These are phyloP conservation scores for Phellopilus nigrolimitatus DNA, from an alignment of 1,284 basidiomycete genomes.

Conservation along the genomic window DNA sequence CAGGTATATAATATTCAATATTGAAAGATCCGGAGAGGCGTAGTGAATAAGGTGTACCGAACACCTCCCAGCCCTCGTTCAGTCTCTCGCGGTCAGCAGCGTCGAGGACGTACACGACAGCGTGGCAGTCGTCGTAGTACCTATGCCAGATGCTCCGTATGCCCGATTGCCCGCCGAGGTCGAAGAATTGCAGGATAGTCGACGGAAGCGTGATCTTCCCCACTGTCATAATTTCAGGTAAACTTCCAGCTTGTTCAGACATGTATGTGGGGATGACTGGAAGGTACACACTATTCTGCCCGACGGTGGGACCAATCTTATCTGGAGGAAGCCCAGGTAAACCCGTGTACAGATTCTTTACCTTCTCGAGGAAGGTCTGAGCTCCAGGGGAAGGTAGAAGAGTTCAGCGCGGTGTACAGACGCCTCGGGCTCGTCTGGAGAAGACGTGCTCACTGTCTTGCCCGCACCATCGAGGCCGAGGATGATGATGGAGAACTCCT, in stretches of 20 bases:
- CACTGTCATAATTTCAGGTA: slow-evolving; percentile 42
- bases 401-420: slow-evolving; percentile 10
- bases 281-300: slow-evolving; percentile 78
- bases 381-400: slow-evolving; percentile 9
- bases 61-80: slow-evolving; percentile 91
- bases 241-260: neutral
- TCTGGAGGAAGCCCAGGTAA: slow-evolving; percentile 79
- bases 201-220: slow-evolving; percentile 89
- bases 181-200: slow-evolving; percentile 91
- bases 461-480: slow-evolving; percentile 87
- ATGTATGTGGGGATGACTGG: neutral
- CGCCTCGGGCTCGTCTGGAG: neutral
- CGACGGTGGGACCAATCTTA: slow-evolving; percentile 91
- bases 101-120: slow-evolving; percentile 89
- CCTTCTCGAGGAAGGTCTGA: slow-evolving; percentile 86
- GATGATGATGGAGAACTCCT: slow-evolving; percentile 91
- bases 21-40: neutral
- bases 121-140: slow-evolving; percentile 94
- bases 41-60: slow-evolving; percentile 67
- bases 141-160: slow-evolving; percentile 90
- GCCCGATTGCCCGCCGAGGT: slow-evolving; percentile 87
- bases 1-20: neutral
- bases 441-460: slow-evolving; percentile 65
- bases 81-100: slow-evolving; percentile 82
- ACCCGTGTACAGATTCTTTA: slow-evolving; percentile 87